A percentile compares a stretch with the other conserved stretches of the same genome.
These are phyloP conservation scores for Dactylellina cionopaga DNA, from an alignment of 2,329 filamentous ascomycete species.

Conservation along the genomic window DNA sequence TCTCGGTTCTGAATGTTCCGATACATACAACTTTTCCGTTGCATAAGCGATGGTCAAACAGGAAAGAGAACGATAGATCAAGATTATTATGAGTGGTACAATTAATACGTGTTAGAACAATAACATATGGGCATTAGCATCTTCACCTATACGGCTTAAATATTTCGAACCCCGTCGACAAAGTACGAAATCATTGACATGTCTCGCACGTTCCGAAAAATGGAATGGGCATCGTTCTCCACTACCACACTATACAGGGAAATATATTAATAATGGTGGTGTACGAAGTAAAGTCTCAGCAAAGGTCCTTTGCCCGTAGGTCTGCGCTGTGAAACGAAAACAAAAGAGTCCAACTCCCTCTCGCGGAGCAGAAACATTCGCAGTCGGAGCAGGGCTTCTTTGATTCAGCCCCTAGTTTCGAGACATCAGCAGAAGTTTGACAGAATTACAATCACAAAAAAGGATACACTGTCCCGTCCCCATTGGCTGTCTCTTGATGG, in stretches of 20 bases:
- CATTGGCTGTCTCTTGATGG: conserved; percentile 22
- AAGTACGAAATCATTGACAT: background rate
- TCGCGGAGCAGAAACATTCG: conserved; percentile 13
- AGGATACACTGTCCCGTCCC: conserved; percentile 1
- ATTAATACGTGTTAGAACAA: conserved; percentile 50
- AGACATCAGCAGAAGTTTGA: conserved; percentile 20
- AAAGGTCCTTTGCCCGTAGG: too few species aligned
- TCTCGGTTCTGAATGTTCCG: conserved; percentile 15
- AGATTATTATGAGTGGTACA: conserved; percentile 20
- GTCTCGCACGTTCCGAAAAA: conserved; percentile 5
- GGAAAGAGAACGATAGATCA: conserved; percentile 39
- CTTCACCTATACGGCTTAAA: conserved; percentile 51
- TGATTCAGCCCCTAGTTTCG: conserved; percentile 42
- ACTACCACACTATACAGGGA: background rate
- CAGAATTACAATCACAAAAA: conserved; percentile 13
- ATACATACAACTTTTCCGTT: conserved; percentile 8
- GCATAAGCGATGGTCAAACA: conserved; percentile 48
- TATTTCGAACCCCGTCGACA: conserved; percentile 11
- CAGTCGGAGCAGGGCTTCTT: conserved; percentile 25
- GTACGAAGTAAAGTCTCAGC: background rate
- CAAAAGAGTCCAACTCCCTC: background rate
- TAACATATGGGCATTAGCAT: conserved; percentile 49
- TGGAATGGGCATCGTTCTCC: conserved; percentile 1
- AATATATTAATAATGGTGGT: background rate
- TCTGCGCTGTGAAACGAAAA: too few species aligned